Conservation (phyloP, 176 grass and related monocot genomes). For the Olyra latifolia region DNA sequence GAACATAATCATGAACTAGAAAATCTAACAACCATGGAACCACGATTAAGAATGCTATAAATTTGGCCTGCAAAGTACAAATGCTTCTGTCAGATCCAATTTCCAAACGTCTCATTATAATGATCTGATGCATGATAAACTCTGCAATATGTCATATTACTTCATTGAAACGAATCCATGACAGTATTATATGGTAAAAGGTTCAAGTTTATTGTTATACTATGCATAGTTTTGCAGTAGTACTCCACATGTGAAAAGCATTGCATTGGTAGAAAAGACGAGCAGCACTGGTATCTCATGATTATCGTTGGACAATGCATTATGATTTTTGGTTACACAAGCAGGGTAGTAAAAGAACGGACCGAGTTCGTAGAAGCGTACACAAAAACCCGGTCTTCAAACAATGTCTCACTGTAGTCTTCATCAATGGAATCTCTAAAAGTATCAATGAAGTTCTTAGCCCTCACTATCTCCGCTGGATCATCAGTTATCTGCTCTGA, state of each 20-base stretch:
- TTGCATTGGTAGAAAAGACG: neutral
- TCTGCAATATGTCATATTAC: neutral
- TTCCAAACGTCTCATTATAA: neutral
- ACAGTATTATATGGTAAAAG: neutral
- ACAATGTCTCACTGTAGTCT: slow-evolving; percentile 76
- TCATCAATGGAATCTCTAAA: slow-evolving; percentile 51
- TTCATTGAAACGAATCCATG: neutral
- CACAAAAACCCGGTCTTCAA: slow-evolving; percentile 84
- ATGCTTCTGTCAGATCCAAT: slow-evolving; percentile 14
- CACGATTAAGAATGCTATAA: slow-evolving; percentile 73
- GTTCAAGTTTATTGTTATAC: neutral
- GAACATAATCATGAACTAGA: slow-evolving; percentile 92
- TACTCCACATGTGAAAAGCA: neutral
- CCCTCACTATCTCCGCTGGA: slow-evolving; percentile 60
- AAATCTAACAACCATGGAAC: slow-evolving; percentile 73
- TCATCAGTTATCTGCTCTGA: slow-evolving; percentile 52
- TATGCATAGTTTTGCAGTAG: slow-evolving; percentile 12
- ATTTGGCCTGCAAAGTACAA: slow-evolving; percentile 68
- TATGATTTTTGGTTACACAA: neutral
- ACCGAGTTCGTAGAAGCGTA: slow-evolving; percentile 80
- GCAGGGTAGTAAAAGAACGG: slow-evolving; percentile 23
- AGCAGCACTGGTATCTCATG: neutral
- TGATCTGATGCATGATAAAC: neutral
- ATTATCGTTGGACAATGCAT: neutral
- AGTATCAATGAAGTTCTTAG: slow-evolving; percentile 54